phyloP scores from a whole-genome alignment of 345 rosid genomes.

The Eucalyptus grandis region DNA sequence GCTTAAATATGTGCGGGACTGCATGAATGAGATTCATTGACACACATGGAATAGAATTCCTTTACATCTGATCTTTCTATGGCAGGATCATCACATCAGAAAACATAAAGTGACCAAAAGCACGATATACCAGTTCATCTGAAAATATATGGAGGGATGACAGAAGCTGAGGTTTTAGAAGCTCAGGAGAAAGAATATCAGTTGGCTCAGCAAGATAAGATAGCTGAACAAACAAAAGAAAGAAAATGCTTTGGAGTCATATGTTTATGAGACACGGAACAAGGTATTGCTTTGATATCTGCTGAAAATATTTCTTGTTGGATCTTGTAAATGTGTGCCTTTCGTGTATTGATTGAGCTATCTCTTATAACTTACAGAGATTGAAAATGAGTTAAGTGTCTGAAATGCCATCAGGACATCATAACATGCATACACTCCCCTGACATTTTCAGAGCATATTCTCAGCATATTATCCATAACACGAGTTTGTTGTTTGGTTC shows the following conservation, averaged over 20 bases:
- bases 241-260: slow-evolving; percentile 52
- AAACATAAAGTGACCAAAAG: slow-evolving; percentile 17
- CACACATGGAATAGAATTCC: background rate
- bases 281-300: slow-evolving; percentile 17
- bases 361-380: background rate
- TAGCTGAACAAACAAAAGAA: slow-evolving; percentile 43
- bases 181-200: slow-evolving; percentile 34
- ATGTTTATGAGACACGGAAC: slow-evolving; percentile 51
- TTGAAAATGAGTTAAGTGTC: background rate
- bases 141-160: slow-evolving; percentile 31
- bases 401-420: background rate
- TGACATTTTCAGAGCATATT: background rate
- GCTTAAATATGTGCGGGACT: background rate
- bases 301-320: background rate
- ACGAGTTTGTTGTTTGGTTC: background rate
- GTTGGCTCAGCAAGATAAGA: slow-evolving; percentile 33
- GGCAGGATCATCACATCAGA: slow-evolving; percentile 19
- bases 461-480: background rate
- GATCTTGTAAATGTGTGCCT: background rate
- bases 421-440: background rate
- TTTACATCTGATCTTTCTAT: background rate
- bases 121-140: slow-evolving; percentile 27
- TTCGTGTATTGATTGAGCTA: background rate
- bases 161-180: slow-evolving; percentile 22
- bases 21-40: background rate